These are phyloP conservation scores for Tolypocladium guangdongense DNA, from an alignment of 2,329 filamentous ascomycete genomes.

Conservation along the genomic window DNA sequence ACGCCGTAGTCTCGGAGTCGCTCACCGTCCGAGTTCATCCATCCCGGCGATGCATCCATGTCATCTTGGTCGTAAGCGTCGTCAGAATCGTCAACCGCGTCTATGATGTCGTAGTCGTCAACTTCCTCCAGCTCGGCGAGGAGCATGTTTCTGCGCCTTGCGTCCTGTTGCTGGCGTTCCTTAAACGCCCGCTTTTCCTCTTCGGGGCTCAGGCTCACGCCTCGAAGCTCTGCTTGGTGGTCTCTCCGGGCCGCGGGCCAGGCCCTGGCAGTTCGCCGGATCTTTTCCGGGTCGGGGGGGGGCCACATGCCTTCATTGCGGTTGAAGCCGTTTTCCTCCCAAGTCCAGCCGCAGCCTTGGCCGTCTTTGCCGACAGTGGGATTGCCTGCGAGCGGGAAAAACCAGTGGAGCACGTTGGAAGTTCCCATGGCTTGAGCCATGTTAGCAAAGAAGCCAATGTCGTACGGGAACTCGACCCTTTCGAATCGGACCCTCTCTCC, in stretches of 20 bases:
- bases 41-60: constrained; percentile 32
- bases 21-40: constrained; percentile 69
- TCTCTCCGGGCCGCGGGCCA: constrained; percentile 29
- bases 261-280: constrained; percentile 28
- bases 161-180: constrained; percentile 36
- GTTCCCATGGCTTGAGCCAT: constrained; percentile 68
- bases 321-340: constrained; percentile 71
- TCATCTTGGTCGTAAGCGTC: constrained; percentile 11
- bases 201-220: constrained; percentile 26
- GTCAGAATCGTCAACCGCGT: constrained; percentile 46
- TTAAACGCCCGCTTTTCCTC: constrained; percentile 38
- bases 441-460: constrained; percentile 65
- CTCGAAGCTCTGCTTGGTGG: constrained; percentile 19
- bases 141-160: constrained; percentile 27
- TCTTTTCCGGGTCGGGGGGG: constrained; percentile 50
- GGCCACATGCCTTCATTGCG: constrained; percentile 50
- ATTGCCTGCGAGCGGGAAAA: constrained; percentile 52
- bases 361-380: constrained; percentile 30
- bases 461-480: constrained; percentile 71
- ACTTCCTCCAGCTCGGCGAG: constrained; percentile 40
- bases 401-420: constrained; percentile 53
- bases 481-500: constrained; percentile 38
- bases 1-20: constrained; percentile 67
- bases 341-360: constrained; percentile 43
- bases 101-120: constrained; percentile 44